Evolutionary conservation across 176 grass and related monocot genomes (phyloP).

Genomic region (Phragmites australis): DNA sequence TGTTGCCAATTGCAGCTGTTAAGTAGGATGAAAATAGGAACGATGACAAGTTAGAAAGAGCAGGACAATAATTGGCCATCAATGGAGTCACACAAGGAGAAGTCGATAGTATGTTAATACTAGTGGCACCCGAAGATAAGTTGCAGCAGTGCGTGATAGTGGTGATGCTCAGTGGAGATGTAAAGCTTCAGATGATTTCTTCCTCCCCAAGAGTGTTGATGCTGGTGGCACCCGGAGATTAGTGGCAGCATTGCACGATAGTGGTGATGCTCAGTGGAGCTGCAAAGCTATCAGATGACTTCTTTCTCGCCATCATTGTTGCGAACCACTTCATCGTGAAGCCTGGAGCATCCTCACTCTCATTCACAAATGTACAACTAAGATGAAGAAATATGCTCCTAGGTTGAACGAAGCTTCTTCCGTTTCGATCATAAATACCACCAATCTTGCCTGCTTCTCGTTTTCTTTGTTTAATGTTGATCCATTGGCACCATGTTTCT

Average conservation of each 20-base stretch:
- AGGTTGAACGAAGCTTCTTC: too few relatives aligned
- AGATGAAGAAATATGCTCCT: too few relatives aligned
- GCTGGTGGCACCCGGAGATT: neutral
- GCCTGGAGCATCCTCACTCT: neutral
- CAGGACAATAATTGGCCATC: neutral
- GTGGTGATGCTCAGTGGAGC: neutral
- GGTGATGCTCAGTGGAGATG: neutral
- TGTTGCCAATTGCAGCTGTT: neutral
- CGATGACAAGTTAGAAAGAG: neutral
- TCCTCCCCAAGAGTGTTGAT: neutral
- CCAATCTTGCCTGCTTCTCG: too few relatives aligned
- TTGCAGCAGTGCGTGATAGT: neutral
- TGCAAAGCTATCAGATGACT: neutral
- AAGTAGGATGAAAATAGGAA: neutral
- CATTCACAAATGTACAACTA: neutral
- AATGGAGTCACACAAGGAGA: neutral
- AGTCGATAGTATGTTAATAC: neutral
- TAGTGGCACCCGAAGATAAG: neutral
- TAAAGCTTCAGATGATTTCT: neutral
- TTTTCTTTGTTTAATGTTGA: too few relatives aligned
- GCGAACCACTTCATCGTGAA: neutral
- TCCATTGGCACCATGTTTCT: too few relatives aligned
- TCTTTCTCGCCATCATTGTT: too few relatives aligned
- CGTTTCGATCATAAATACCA: too few relatives aligned
- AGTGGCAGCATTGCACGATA: neutral